These are phyloP conservation scores for Blastosporella zonata DNA, from an alignment of 1,284 basidiomycete genomes.

Conservation along the genomic window DNA sequence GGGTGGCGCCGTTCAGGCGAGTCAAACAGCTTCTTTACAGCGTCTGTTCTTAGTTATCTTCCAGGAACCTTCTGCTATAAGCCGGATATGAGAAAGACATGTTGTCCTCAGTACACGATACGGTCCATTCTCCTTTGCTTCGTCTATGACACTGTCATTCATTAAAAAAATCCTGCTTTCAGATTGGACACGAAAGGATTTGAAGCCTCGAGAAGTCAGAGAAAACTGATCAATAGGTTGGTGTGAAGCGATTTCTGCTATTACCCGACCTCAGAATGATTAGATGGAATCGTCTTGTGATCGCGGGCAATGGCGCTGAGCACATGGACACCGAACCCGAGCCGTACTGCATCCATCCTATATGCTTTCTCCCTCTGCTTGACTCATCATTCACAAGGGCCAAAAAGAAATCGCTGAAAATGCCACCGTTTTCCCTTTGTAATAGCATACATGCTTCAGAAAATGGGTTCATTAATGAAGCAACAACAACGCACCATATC, in stretches of 20 bases:
- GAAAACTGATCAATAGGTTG: constrained; percentile 72
- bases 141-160: constrained; percentile 1
- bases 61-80: constrained; percentile 72
- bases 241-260: constrained; percentile 9
- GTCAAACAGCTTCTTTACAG: background rate
- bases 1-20: constrained; percentile 87
- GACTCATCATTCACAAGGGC: background rate
- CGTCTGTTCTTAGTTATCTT: background rate
- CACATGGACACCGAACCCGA: constrained; percentile 25
- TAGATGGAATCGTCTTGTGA: constrained; percentile 76
- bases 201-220: constrained; percentile 74
- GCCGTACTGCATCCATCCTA: constrained; percentile 14
- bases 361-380: background rate
- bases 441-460: constrained; percentile 49
- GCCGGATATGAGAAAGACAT: constrained; percentile 77
- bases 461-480: constrained; percentile 21
- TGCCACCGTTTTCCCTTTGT: constrained; percentile 35
- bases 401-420: constrained; percentile 17
- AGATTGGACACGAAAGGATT: constrained; percentile 78
- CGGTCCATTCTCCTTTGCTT: constrained; percentile 39
- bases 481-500: constrained; percentile 22
- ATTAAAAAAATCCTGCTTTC: constrained; percentile 5
- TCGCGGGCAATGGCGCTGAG: constrained; percentile 44
- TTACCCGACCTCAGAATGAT: background rate
- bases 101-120: constrained; percentile 94